Percentiles rank a stretch among this genome's conserved stretches.
Evolutionary conservation across 1,139 yeast species (phyloP).

Genomic region (Scheffersomyces quercinus): DNA sequence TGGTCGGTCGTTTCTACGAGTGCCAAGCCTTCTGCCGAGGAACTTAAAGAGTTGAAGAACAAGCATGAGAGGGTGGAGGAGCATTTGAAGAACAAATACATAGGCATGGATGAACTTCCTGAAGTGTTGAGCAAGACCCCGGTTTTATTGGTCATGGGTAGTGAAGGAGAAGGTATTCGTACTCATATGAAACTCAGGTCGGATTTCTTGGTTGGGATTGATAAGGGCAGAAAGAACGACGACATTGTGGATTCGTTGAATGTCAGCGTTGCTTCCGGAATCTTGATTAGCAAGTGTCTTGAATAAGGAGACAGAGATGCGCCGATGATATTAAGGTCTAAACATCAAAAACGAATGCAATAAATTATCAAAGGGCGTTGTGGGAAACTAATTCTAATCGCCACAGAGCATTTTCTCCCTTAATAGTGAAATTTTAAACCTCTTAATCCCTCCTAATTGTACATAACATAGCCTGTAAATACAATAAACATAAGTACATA

Average conservation of each 20-base stretch:
- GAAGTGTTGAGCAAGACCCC: constrained; percentile 52
- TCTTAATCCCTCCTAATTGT: too few species aligned
- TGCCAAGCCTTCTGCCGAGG: constrained; percentile 28
- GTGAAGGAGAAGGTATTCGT: constrained; percentile 83
- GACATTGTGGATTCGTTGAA: constrained; percentile 74
- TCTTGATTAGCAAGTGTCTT: constrained; percentile 53
- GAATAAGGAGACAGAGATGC: constrained; percentile 3
- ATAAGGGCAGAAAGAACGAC: constrained; percentile 33
- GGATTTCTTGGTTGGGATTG: constrained; percentile 62
- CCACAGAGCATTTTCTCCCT: too few species aligned
- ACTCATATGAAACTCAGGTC: constrained; percentile 62
- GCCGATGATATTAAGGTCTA: too few species aligned
- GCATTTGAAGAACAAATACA: constrained; percentile 28
- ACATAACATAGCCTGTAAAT: too few species aligned
- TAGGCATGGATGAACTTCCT: constrained; percentile 45
- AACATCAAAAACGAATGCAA: too few species aligned
- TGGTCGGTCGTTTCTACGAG: constrained; percentile 78
- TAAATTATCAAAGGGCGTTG: too few species aligned
- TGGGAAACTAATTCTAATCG: too few species aligned
- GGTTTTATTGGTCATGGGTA: constrained; percentile 72
- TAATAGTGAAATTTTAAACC: too few species aligned
- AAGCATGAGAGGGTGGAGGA: constrained; percentile 20
- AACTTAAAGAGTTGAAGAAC: constrained; percentile 18
- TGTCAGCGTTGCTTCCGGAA: constrained; percentile 86
- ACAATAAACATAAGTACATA: too few species aligned